Conservation (phyloP, 2,329 filamentous ascomycete species). For the Aureobasidium pullulans region DNA sequence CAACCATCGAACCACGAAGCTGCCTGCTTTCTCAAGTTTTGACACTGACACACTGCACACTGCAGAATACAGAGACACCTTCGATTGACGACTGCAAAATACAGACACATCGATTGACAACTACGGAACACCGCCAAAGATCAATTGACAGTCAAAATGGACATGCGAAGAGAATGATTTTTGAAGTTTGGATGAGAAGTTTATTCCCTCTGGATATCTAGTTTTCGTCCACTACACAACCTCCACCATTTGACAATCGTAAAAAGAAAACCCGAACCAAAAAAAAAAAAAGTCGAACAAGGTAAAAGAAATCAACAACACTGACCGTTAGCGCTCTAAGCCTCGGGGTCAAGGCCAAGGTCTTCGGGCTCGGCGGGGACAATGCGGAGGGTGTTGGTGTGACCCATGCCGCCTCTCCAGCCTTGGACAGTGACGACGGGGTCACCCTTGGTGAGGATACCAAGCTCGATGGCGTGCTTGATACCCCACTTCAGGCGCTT, state of each 20-base stretch:
- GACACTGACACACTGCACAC: too few species aligned
- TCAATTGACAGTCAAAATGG: too few species aligned
- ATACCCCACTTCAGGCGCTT: constrained; percentile 97
- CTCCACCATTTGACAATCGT: constrained; percentile 10
- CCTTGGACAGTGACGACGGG: constrained; percentile 78
- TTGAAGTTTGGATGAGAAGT: constrained; percentile 3
- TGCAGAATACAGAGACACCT: too few species aligned
- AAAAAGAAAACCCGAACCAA: background rate
- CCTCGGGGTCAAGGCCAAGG: constrained; percentile 42
- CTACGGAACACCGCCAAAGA: too few species aligned
- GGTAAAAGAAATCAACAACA: background rate
- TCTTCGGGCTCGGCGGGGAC: constrained; percentile 42
- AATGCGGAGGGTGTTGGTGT: constrained; percentile 69
- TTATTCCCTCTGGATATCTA: constrained; percentile 3
- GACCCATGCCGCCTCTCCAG: constrained; percentile 86
- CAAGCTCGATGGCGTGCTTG: constrained; percentile 74
- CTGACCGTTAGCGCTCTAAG: constrained; percentile 24
- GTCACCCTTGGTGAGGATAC: constrained; percentile 64
- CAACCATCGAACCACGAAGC: too few species aligned
- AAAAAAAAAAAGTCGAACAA: background rate
- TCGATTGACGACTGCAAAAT: too few species aligned
- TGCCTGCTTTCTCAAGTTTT: too few species aligned
- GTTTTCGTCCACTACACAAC: constrained; percentile 1
- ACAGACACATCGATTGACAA: too few species aligned
- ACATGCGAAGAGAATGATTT: background rate